Evolutionary conservation across 1,139 yeast genomes (phyloP).

Genomic region (Kodamaea fungicola): DNA sequence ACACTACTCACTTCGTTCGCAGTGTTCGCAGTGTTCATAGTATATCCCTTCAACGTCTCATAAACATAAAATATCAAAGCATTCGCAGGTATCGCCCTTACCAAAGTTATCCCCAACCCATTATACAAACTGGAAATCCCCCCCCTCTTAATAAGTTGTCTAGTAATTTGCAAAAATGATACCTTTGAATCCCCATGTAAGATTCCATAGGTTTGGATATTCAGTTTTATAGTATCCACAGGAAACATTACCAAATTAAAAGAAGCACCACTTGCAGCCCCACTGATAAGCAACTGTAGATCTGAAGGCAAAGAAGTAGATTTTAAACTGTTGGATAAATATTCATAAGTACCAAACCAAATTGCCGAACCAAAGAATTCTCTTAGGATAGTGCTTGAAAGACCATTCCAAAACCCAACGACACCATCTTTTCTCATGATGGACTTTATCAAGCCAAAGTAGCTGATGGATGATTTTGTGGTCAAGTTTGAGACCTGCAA

Average conservation of each 20-base stretch:
- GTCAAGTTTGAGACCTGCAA: slow-evolving; percentile 69
- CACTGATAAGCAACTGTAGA: slow-evolving; percentile 62
- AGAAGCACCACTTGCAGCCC: slow-evolving; percentile 82
- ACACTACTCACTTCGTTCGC: no score
- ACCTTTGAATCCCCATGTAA: slow-evolving; percentile 10
- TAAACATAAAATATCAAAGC: slow-evolving; percentile 82
- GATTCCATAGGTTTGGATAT: slow-evolving; percentile 67
- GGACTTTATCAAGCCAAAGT: slow-evolving; percentile 37
- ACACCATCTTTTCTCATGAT: slow-evolving; percentile 54
- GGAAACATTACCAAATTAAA: slow-evolving; percentile 84
- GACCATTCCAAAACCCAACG: slow-evolving; percentile 71
- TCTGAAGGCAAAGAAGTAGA: slow-evolving; percentile 26
- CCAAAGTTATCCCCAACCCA: slow-evolving; percentile 79
- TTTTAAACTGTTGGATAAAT: slow-evolving; percentile 40
- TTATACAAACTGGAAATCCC: slow-evolving; percentile 72
- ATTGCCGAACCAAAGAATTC: slow-evolving; percentile 90
- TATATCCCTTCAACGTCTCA: slow-evolving; percentile 55
- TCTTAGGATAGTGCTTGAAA: slow-evolving; percentile 75
- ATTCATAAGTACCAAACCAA: slow-evolving; percentile 90
- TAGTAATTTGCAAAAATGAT: slow-evolving; percentile 12
- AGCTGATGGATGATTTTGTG: slow-evolving; percentile 11
- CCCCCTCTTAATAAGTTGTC: slow-evolving; percentile 39
- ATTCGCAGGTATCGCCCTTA: slow-evolving; percentile 85
- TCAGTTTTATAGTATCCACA: slow-evolving; percentile 84
- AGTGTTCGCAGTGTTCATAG: slow-evolving; percentile 14